phyloP scores from a whole-genome alignment of 2,329 filamentous ascomycete species.

The Fragosphaeria purpurea region DNA sequence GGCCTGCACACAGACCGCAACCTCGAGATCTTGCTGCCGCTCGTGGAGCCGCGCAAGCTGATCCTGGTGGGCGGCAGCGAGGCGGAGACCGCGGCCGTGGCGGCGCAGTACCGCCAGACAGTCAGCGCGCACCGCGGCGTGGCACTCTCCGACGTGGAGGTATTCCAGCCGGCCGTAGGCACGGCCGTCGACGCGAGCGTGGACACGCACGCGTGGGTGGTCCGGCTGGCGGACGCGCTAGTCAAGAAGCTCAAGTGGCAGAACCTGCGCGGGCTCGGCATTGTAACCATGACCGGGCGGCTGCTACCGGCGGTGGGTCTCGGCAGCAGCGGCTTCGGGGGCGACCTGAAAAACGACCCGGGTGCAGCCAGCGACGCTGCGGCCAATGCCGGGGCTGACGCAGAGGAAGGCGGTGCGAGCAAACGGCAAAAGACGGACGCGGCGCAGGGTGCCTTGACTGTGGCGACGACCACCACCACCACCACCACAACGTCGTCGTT shows the following conservation, averaged over 20 bases:
- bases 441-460: background rate
- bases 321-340: slow-evolving; percentile 3
- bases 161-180: slow-evolving; percentile 74
- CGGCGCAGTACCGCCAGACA: slow-evolving; percentile 67
- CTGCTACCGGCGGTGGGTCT: slow-evolving; percentile 29
- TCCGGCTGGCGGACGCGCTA: slow-evolving; percentile 76
- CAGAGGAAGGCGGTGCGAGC: slow-evolving; percentile 34
- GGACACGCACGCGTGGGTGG: slow-evolving; percentile 94
- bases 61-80: slow-evolving; percentile 78
- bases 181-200: slow-evolving; percentile 77
- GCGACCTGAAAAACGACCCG: slow-evolving; percentile 35
- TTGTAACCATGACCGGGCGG: slow-evolving; percentile 83
- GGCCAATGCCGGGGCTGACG: slow-evolving; percentile 24
- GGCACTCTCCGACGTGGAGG: slow-evolving; percentile 47
- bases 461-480: slow-evolving; percentile 12
- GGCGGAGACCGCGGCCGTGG: slow-evolving; percentile 69
- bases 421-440: slow-evolving; percentile 40
- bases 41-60: slow-evolving; percentile 88
- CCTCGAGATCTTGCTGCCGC: slow-evolving; percentile 85
- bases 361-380: slow-evolving; percentile 3
- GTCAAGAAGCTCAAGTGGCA: slow-evolving; percentile 91
- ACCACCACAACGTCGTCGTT: slow-evolving; percentile 11
- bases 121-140: slow-evolving; percentile 36
- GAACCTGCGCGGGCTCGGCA: slow-evolving; percentile 76
- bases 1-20: slow-evolving; percentile 90